phyloP scores from a whole-genome alignment of 2,329 filamentous ascomycete genomes.

The Remersonia thermophila region DNA sequence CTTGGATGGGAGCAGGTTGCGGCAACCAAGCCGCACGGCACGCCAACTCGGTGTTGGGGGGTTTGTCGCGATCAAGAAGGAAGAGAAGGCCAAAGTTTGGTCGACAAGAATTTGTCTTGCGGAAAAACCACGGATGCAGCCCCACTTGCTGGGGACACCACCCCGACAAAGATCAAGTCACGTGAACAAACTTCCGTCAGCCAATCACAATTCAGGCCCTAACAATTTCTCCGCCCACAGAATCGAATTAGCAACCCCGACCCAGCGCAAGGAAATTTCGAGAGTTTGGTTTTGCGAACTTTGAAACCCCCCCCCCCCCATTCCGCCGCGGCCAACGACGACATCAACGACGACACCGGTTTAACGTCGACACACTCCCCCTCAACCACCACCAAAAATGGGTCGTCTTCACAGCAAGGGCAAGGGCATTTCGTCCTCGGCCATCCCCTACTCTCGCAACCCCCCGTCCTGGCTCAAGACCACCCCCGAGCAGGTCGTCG shows the following conservation, averaged over 20 bases:
- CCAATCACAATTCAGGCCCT: constrained; percentile 25
- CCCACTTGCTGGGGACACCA: constrained; percentile 1
- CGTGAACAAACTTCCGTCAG: neutral
- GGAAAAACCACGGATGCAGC: neutral
- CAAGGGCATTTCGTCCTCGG: constrained; percentile 96
- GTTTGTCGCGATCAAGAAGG: neutral
- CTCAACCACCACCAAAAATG: constrained; percentile 51
- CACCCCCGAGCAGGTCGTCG: constrained; percentile 94
- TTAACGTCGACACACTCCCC: constrained; percentile 23
- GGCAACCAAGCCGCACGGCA: too few relatives aligned
- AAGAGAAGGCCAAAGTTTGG: neutral
- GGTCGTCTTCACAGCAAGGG: constrained; percentile 98
- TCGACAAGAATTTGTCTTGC: neutral
- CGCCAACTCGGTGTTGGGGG: too few relatives aligned
- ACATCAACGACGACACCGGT: constrained; percentile 5
- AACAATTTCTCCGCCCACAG: constrained; percentile 31
- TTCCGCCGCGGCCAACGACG: constrained; percentile 9
- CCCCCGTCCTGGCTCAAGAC: constrained; percentile 96
- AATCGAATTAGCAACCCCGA: neutral
- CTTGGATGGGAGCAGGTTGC: too few relatives aligned
- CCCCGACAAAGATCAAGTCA: neutral
- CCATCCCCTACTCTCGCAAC: constrained; percentile 91
- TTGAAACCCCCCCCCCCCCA: constrained; percentile 5
- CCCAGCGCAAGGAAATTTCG: constrained; percentile 22
- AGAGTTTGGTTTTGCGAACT: constrained; percentile 7